Base-by-base conservation (phyloP, 768 basidiomycete genomes). In the Asterophora lycoperdoides region DNA sequence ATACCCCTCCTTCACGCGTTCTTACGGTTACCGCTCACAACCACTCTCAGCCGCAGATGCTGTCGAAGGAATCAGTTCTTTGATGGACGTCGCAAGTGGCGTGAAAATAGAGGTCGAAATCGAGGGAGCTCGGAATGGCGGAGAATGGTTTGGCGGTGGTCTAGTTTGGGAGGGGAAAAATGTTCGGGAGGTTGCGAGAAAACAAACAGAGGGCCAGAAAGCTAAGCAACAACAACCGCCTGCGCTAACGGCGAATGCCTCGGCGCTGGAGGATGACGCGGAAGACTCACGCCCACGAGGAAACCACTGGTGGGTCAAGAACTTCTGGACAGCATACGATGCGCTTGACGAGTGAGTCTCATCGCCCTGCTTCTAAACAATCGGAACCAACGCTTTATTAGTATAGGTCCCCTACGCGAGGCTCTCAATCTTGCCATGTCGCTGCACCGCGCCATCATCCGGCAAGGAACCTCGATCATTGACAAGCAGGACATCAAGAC, bases 261-360 rank as follows among this genome's bases (percentile, higher is more conserved):
- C 33, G 30, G 63, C 54, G 2, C 66, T 62, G 15, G 70, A 71
- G 8, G 64, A 64, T 43, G 70, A 68, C 41, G 64, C 59, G 48
- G 71, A 72, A 8, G 51, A 58, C 57, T 54, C 13, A 35, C 34
- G 26, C 53, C 23, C 44, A 34, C 36, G 51, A 56, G 80, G 82
- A 52, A 73, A 83, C 29, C 72, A 79, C 45, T 93, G 89, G 87
- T 89, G 91, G 85, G 78, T 87, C 39, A 78, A 74, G 64, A 98
- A 97, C 66, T 99, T 98, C 61, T 99, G 96, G 96, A 78, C 79
- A 8, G 92, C 93, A 2, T 97, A 86, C 63, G 95, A 97, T 62
- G 88, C 95, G 4, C 79, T 96, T 46, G 73, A 78, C 50, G 85
- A 97, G 95, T 97, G 66, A 74, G 93, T 74, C 6, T 6, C 13